Evolutionary conservation across 257 asterid genomes (phyloP), one percentile per base, ranked within the genome.

Genomic region (Mitragyna speciosa): DNA sequence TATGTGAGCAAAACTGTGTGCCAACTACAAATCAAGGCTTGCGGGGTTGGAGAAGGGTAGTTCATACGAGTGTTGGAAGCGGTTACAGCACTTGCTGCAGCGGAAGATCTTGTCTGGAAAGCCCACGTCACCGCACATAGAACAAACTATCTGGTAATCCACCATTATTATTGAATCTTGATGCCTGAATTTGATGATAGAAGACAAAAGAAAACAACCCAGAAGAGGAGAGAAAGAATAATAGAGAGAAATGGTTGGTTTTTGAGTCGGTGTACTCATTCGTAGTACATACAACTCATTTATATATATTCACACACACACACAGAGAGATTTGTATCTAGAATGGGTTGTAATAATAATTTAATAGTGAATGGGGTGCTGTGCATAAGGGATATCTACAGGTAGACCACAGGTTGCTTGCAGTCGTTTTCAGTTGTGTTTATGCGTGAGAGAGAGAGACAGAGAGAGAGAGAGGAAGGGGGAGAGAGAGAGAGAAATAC

Each of bases 51-150:
- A 2, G 19, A 51, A 5, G 78, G 36, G 20, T 22, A n/a, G 20
- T 41, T n/a, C 93, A 0, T 91, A 95, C 99, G 94, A 89, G 98
- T 95, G 99, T 72, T 95, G 99, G 85, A 82, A 93, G 89, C 99
- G 99, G 85, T 82, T 79, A 83, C 83, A 87, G 86, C 99, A 95
- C 90, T 90, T 91, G 86, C 85, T 88, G 91, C 99, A 95, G 86
- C 93, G 96, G 93, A 95, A 95, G 87, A 95, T 91, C 72, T 95
- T 95, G 78, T 95, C 99, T 1, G 96, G 91, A 82, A 95, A 95
- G 5, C 99, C 99, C 1, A 95, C 96, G 54, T 95, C 99, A 51
- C 99, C 99, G 45, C 99, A 95, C 99, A 93, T 90, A 82, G 93
- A 90, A 72, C 99, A 95, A 70, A 94, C 98, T 33, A 91, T 92